phyloP scores from a whole-genome alignment of 768 basidiomycete species.

The Termitomyces sp. region DNA sequence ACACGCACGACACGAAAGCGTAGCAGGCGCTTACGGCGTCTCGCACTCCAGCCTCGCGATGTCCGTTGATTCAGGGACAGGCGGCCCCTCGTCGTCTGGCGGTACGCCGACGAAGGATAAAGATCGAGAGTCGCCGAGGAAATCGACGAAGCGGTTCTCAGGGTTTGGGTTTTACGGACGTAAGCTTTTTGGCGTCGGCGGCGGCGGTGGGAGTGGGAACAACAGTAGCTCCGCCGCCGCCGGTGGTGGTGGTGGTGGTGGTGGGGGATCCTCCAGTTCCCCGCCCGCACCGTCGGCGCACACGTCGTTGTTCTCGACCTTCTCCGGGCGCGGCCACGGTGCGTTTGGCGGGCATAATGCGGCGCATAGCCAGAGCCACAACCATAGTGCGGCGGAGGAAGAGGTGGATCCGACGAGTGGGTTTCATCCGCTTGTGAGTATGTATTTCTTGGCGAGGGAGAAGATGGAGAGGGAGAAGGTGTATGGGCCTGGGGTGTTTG shows the following conservation, averaged over 20 bases:
- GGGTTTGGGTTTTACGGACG: slow-evolving; percentile 93
- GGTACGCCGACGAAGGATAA: neutral
- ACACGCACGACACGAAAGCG: neutral
- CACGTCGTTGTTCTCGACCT: slow-evolving; percentile 1
- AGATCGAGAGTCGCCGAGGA: slow-evolving; percentile 41
- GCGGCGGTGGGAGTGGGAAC: slow-evolving; percentile 18
- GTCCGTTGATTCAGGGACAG: slow-evolving; percentile 41
- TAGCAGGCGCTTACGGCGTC: slow-evolving; percentile 18
- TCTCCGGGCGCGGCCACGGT: neutral
- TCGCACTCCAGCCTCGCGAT: slow-evolving; percentile 68
- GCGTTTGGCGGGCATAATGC: neutral
- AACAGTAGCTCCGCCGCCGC: slow-evolving; percentile 20
- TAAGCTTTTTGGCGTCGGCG: slow-evolving; percentile 69
- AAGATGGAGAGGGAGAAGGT: slow-evolving; percentile 93
- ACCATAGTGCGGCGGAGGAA: neutral
- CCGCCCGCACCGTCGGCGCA: slow-evolving; percentile 39
- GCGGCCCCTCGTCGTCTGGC: neutral
- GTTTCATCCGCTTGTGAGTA: slow-evolving; percentile 92
- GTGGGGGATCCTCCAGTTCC: slow-evolving; percentile 36
- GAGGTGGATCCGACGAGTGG: slow-evolving; percentile 82
- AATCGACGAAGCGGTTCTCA: slow-evolving; percentile 77
- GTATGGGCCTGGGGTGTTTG: slow-evolving; percentile 93
- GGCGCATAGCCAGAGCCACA: too few relatives aligned
- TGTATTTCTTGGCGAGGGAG: slow-evolving; percentile 95
- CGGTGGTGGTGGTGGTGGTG: neutral